Base-by-base conservation (phyloP, 768 basidiomycete genomes). In the Trametes elegans region DNA sequence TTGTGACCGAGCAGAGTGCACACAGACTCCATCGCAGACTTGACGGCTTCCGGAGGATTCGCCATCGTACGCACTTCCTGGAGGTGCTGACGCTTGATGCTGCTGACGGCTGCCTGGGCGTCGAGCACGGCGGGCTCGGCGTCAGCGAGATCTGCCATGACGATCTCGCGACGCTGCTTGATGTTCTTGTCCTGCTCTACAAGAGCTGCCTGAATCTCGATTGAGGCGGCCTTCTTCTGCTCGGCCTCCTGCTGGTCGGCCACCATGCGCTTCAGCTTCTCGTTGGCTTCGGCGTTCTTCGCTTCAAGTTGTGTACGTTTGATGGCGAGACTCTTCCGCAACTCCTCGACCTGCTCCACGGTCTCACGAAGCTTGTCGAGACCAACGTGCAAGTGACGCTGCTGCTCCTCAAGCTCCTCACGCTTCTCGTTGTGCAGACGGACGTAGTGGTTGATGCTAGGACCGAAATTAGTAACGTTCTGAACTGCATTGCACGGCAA, bases 41-140 rank as follows among this genome's bases (percentile, higher is more conserved):
- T 98, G 62, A 98, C 95, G 5, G 92, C 89, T 69, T 98, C 97
- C 0, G 97, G 97, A 41, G 97, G 97, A 66, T 98, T 98, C 39
- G 93, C 91, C 95, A 99, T 98, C 9, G 92, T 83, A 64, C 97
- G 84, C 36, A 98, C 97, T 82, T 99, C 97, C 66, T 95, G 90
- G 36, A 99, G 74, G 65, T 98, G 95, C 66, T 93, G 90, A 62
- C 85, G 85, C 73, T 92, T 97, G 77, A 99, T 98, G 68, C 88
- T 96, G 62, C 88, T 91, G 65, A 99, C 97, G n/a, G 97, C 97
- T 3, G 91, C 73, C 66, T 97, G 89, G 19, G 97, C 97, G 13
- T 98, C 95, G 19, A 90, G 70, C 27, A 99, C 97, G 19, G 97
- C 97, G 11, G 97, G 97, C 68, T 99, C 96, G 3, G 97, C 97